Percentiles rank a stretch among this genome's conserved stretches.
Evolutionary conservation across 2,329 filamentous ascomycete genomes (phyloP).

Genomic region (Penicillium capsulatum): DNA sequence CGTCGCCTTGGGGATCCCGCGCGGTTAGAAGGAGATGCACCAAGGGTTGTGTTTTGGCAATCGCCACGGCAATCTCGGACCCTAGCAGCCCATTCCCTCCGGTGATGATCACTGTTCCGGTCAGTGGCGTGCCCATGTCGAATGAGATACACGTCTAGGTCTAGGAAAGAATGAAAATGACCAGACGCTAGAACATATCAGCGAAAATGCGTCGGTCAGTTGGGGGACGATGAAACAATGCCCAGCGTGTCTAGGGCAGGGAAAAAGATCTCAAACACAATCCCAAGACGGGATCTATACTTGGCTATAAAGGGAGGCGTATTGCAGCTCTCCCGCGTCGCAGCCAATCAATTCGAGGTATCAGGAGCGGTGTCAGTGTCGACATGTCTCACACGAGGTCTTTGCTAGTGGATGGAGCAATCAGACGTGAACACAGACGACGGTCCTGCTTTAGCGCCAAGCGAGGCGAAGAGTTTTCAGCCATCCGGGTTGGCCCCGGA

Average conservation of each 20-base stretch:
- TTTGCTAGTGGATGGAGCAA: slow-evolving; percentile 13
- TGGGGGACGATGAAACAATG: too few relatives aligned
- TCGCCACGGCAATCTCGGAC: slow-evolving; percentile 34
- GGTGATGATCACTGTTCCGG: slow-evolving; percentile 37
- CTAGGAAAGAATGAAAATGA: slow-evolving; percentile 1
- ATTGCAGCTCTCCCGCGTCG: too few relatives aligned
- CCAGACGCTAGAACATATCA: too few relatives aligned
- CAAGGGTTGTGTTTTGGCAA: slow-evolving; percentile 36
- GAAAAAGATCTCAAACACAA: too few relatives aligned
- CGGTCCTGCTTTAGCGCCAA: slow-evolving; percentile 12
- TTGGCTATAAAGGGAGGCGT: too few relatives aligned
- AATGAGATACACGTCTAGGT: neutral
- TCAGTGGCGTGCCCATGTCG: slow-evolving; percentile 33
- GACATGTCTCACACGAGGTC: slow-evolving; percentile 2
- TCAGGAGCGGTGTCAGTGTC: slow-evolving; percentile 12
- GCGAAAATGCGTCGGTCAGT: too few relatives aligned
- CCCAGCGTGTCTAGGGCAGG: too few relatives aligned
- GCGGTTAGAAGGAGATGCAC: slow-evolving; percentile 33
- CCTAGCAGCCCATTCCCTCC: slow-evolving; percentile 35
- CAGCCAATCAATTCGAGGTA: slow-evolving; percentile 13
- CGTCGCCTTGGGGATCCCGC: slow-evolving; percentile 29
- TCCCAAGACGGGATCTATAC: too few relatives aligned
- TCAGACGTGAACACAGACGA: slow-evolving; percentile 15
- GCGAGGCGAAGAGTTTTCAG: too few relatives aligned
- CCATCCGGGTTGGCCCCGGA: too few relatives aligned